phyloP scores from a whole-genome alignment of 768 basidiomycete genomes.

The Calocera cornea region DNA sequence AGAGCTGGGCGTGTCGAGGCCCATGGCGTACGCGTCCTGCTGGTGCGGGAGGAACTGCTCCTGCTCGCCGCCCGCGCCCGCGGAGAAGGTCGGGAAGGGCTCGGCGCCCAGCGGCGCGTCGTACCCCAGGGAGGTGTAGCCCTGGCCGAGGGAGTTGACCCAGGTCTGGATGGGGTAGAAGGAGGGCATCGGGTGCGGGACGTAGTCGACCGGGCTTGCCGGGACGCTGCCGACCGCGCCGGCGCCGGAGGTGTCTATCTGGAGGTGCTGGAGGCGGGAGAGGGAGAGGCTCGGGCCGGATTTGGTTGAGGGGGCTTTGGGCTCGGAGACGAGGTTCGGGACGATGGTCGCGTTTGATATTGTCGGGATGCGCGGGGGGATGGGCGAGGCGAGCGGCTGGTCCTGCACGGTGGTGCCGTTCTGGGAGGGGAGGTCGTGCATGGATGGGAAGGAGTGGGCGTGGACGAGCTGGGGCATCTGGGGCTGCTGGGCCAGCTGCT shows the following conservation, averaged over 20 bases:
- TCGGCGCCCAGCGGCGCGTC: background rate
- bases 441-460: background rate
- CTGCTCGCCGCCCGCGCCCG: too few relatives aligned
- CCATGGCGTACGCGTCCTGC: too few relatives aligned
- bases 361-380: background rate
- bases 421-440: constrained; percentile 1
- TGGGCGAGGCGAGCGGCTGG: background rate
- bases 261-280: background rate
- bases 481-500: background rate
- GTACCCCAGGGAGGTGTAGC: background rate
- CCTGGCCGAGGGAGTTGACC: background rate
- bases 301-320: background rate
- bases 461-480: background rate
- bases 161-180: constrained; percentile 1
- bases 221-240: background rate
- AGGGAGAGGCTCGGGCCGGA: background rate
- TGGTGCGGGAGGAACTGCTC: background rate
- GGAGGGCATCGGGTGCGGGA: background rate
- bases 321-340: background rate
- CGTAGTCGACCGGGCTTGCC: background rate
- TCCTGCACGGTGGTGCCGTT: background rate
- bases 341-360: background rate
- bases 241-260: background rate
- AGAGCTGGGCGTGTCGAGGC: background rate
- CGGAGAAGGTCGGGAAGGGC: background rate